Conservation (phyloP, 1,284 basidiomycete species). For the Apiotrichum mycotoxinovorans region DNA sequence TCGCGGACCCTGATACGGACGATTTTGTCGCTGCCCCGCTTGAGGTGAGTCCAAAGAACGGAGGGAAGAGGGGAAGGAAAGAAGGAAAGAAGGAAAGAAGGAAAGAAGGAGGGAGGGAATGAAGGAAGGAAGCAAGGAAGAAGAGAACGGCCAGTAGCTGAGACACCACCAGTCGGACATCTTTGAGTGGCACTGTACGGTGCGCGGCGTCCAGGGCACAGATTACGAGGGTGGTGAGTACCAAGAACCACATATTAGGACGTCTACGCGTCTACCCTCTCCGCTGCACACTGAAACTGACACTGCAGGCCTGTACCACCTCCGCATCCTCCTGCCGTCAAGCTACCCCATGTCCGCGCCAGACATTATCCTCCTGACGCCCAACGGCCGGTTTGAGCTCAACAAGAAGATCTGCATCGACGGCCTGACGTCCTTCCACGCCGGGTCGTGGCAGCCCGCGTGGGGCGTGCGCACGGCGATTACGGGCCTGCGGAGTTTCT, state of each 20-base stretch:
- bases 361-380: constrained; percentile 89
- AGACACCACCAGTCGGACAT: constrained; percentile 38
- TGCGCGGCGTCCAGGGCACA: constrained; percentile 78
- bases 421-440: constrained; percentile 72
- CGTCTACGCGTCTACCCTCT: background rate
- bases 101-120: too few relatives aligned
- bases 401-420: constrained; percentile 93
- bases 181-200: constrained; percentile 91
- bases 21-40: constrained; percentile 66
- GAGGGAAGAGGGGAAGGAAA: too few relatives aligned
- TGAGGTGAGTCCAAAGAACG: constrained; percentile 60
- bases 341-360: constrained; percentile 94
- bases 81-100: too few relatives aligned
- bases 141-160: background rate
- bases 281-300: background rate
- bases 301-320: constrained; percentile 64
- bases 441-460: constrained; percentile 78
- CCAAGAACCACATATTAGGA: background rate
- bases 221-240: constrained; percentile 80
- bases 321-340: constrained; percentile 82
- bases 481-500: constrained; percentile 84
- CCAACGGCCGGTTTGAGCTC: constrained; percentile 90
- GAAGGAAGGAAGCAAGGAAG: too few relatives aligned
- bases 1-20: constrained; percentile 49
- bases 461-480: constrained; percentile 98